Percentiles rank a stretch among this genome's conserved stretches.
These are phyloP conservation scores for Niveomyces coronatus DNA, from an alignment of 2,329 filamentous ascomycete genomes.

Conservation along the genomic window DNA sequence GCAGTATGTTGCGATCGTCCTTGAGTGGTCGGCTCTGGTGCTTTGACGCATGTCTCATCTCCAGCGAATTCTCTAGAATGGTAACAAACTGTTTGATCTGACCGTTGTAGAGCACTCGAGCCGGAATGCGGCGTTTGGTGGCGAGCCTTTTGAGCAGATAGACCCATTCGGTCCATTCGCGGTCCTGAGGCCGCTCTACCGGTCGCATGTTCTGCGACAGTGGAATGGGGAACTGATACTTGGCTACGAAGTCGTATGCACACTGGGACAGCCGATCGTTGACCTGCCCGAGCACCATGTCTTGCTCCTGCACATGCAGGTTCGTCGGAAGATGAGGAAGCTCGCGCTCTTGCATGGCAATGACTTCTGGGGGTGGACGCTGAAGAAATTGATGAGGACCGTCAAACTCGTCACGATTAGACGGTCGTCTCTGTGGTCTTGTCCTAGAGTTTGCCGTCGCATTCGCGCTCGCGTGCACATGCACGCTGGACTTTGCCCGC, in stretches of 20 bases:
- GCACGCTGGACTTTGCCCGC: slow-evolving; percentile 34
- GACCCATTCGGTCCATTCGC: slow-evolving; percentile 89
- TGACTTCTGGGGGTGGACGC: slow-evolving; percentile 57
- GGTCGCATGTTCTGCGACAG: slow-evolving; percentile 73
- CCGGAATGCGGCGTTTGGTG: slow-evolving; percentile 76
- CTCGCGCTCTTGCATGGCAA: slow-evolving; percentile 69
- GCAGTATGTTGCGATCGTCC: slow-evolving; percentile 80
- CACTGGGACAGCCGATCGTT: slow-evolving; percentile 79
- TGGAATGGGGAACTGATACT: slow-evolving; percentile 84
- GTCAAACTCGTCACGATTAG: slow-evolving; percentile 82
- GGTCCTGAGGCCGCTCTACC: slow-evolving; percentile 61
- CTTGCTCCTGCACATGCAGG: slow-evolving; percentile 74
- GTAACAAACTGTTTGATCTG: slow-evolving; percentile 90
- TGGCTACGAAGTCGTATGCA: slow-evolving; percentile 82
- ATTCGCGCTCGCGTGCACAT: no score
- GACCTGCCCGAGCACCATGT: slow-evolving; percentile 67
- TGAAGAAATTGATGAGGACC: slow-evolving; percentile 76
- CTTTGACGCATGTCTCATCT: slow-evolving; percentile 78
- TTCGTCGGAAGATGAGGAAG: slow-evolving; percentile 75
- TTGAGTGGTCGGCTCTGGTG: slow-evolving; percentile 75
- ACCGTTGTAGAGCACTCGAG: slow-evolving; percentile 74
- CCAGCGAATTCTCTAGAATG: slow-evolving; percentile 76
- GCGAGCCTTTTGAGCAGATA: slow-evolving; percentile 77
- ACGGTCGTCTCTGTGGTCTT: slow-evolving; percentile 55
- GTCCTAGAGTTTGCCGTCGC: slow-evolving; percentile 29